Evolutionary conservation across 768 basidiomycete genomes (phyloP).

Genomic region (Hemileccinum rubropunctum): DNA sequence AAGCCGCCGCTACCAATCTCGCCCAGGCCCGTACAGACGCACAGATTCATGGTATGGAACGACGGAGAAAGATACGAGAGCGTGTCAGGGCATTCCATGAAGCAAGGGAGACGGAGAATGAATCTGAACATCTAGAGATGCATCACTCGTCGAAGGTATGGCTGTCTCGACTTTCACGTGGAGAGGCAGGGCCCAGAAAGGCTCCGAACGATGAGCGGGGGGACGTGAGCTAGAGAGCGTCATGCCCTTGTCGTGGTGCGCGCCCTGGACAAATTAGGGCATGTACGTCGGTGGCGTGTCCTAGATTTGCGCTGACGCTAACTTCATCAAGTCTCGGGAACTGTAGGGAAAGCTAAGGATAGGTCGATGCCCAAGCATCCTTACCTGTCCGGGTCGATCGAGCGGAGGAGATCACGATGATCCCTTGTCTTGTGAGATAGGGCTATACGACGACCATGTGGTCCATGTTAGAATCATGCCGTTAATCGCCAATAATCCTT

Average conservation of each 20-base stretch:
- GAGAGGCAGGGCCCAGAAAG: background rate
- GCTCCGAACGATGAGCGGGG: background rate
- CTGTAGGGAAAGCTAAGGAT: background rate
- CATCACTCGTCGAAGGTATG: background rate
- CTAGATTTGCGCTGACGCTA: background rate
- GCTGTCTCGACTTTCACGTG: background rate
- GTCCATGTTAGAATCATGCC: no score
- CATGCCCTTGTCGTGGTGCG: background rate
- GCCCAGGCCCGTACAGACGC: conserved; percentile 59
- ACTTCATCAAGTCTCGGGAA: background rate
- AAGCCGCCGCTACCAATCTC: conserved; percentile 53
- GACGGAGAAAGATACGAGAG: conserved; percentile 49
- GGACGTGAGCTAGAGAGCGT: background rate
- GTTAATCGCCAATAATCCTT: no score
- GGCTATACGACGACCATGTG: background rate
- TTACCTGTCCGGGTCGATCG: background rate
- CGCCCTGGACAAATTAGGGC: background rate
- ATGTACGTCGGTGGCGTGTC: background rate
- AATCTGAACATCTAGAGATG: background rate
- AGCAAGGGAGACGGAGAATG: background rate
- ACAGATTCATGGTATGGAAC: conserved; percentile 49
- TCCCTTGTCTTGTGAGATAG: no score
- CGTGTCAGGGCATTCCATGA: conserved; percentile 39
- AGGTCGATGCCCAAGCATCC: no score
- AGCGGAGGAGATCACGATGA: background rate